Base-by-base conservation (phyloP, 768 basidiomycete species). In the Sarcodon aspratus region DNA sequence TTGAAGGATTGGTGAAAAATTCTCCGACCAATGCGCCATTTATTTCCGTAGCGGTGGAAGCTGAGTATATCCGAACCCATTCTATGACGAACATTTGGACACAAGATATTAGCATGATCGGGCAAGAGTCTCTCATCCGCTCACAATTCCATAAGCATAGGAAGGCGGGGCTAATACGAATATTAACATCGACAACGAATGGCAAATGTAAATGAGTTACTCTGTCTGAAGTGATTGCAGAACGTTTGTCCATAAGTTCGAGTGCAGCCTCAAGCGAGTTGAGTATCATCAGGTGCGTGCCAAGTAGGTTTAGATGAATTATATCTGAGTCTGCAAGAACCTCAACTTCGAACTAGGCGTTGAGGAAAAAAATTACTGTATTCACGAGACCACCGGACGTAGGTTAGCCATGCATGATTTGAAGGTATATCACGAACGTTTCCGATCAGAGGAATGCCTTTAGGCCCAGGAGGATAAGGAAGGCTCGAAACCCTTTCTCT, bases 191-290 rank as follows among this genome's bases (percentile, higher is more conserved):
- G n/a, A n/a, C n/a, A n/a, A n/a, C n/a, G n/a, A n/a, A n/a, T n/a
- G n/a, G n/a, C n/a, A n/a, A n/a, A n/a, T n/a, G 10, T n/a, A 5
- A 10, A 40, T 7, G n/a, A 40, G n/a, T 6, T 21, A 40, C 38
- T 40, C 59, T 35, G 40, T 59, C 58, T 6, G 56, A 58, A 27
- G 56, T 54, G 4, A 54, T 55, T 12, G 54, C 50, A 31, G 56
- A 52, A 10, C 55, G 49, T 38, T 57, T 55, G n/a, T 59, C 56
- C 11, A 59, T 46, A 4, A 59, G 44, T 9, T 59, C 58, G n/a
- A 33, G 31, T 12, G 52, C 48, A 9, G 42, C 37, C 10, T 46
- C 36, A 12, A 45, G 32, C 6, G 48, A 50, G 27, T 47, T 50
- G 10, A 59, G 35, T n/a, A 58, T 42, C 3, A 57, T 38, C 11